phyloP scores from a whole-genome alignment of 257 asterid species.

The Solanum pinnatisectum region DNA sequence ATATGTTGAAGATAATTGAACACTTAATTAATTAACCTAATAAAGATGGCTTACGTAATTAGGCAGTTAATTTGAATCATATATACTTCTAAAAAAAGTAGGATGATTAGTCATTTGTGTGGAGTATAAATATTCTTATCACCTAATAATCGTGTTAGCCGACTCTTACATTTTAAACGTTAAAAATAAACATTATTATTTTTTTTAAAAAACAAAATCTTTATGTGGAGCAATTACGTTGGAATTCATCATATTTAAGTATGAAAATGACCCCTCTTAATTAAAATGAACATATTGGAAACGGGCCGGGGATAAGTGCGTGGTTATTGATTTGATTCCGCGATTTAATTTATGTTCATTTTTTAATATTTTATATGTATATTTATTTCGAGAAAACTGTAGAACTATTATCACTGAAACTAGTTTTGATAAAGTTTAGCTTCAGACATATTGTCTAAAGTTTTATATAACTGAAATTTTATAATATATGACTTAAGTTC shows the following conservation, averaged over 20 bases:
- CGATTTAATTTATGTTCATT: neutral
- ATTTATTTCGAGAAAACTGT: neutral
- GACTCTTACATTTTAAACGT: neutral
- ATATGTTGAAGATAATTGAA: neutral
- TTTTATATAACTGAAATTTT: neutral
- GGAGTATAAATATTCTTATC: neutral
- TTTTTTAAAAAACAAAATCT: neutral
- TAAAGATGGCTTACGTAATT: neutral
- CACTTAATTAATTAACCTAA: neutral
- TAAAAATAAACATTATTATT: neutral
- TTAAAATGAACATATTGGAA: neutral
- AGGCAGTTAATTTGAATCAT: neutral
- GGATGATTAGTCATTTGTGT: neutral
- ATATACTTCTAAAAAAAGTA: neutral
- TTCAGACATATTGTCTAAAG: neutral
- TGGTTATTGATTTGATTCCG: neutral
- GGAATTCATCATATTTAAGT: neutral
- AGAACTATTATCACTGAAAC: accelerated
- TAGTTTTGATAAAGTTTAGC: neutral
- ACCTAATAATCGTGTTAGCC: neutral
- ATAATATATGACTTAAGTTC: neutral
- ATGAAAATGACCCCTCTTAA: neutral
- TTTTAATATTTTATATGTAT: neutral
- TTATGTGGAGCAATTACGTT: neutral
- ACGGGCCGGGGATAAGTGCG: neutral